These are phyloP conservation scores for Evernia prunastri DNA, from an alignment of 495 filamentous ascomycete species.

Conservation along the genomic window DNA sequence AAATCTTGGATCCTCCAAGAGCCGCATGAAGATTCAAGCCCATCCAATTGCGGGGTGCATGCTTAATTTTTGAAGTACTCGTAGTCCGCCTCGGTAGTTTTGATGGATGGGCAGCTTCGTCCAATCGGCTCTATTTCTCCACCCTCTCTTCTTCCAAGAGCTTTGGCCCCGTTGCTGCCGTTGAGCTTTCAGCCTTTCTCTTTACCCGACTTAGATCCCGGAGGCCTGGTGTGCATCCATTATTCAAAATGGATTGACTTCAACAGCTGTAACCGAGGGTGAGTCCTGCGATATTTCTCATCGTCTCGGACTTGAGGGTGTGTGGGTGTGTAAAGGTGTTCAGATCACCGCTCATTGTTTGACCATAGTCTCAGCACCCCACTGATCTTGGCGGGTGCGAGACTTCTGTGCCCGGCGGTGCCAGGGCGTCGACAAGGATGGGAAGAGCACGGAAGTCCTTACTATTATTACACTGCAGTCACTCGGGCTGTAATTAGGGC, in stretches of 20 bases:
- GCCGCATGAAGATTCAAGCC: neutral
- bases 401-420: no score
- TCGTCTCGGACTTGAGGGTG: neutral
- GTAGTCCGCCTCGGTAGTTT: neutral
- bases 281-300: no score
- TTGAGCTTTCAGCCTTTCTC: neutral
- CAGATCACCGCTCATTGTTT: neutral
- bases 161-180: no score
- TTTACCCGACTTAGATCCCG: constrained; percentile 1
- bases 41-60: neutral
- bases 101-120: neutral
- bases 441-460: no score
- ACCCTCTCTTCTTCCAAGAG: neutral
- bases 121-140: neutral
- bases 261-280: neutral
- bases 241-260: neutral
- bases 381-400: neutral
- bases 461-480: no score
- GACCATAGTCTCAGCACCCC: neutral
- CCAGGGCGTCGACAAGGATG: no score
- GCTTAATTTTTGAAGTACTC: no score
- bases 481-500: no score
- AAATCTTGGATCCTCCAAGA: neutral
- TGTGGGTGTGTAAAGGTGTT: no score
- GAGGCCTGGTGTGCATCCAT: neutral